Evolutionary conservation across 139 green algal genomes (phyloP).

Genomic region (Chlorella vulgaris): DNA sequence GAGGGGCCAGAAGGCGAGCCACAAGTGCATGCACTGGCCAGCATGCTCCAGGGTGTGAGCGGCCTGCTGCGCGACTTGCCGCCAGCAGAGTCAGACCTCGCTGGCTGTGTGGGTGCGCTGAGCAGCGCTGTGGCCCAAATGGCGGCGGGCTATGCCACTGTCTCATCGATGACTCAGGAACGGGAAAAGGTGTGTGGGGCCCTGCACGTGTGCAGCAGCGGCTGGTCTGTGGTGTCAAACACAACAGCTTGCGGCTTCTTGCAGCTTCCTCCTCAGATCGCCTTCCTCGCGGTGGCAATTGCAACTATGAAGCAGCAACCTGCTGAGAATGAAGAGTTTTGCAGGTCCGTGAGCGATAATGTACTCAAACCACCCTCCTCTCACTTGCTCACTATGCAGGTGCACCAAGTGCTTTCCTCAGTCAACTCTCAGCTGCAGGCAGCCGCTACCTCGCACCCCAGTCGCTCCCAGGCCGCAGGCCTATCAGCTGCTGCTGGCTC

Average conservation of each 20-base stretch:
- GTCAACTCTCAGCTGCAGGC: slow-evolving; percentile 21
- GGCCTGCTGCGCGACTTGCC: slow-evolving; percentile 9
- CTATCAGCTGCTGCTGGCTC: background rate
- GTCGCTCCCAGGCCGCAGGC: too few relatives aligned
- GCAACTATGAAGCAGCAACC: too few relatives aligned
- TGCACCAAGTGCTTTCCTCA: slow-evolving; percentile 14
- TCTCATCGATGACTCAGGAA: slow-evolving; percentile 14
- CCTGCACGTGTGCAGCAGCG: too few relatives aligned
- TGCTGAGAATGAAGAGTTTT: too few relatives aligned
- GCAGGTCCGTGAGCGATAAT: too few relatives aligned
- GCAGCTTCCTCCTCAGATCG: too few relatives aligned
- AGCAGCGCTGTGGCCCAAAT: background rate
- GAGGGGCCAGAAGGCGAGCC: slow-evolving; percentile 3
- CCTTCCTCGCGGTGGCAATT: too few relatives aligned
- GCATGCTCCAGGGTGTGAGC: background rate
- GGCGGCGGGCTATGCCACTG: background rate
- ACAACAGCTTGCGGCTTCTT: too few relatives aligned
- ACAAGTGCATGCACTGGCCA: background rate
- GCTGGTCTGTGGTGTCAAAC: too few relatives aligned
- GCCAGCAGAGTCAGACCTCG: background rate
- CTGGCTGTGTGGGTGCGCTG: slow-evolving; percentile 5
- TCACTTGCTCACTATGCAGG: background rate
- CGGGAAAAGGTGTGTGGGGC: slow-evolving; percentile 21
- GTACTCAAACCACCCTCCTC: too few relatives aligned
- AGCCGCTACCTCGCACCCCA: slow-evolving; percentile 1